Conservation (phyloP, 805 yeast species). For the Metschnikowia similis region DNA sequence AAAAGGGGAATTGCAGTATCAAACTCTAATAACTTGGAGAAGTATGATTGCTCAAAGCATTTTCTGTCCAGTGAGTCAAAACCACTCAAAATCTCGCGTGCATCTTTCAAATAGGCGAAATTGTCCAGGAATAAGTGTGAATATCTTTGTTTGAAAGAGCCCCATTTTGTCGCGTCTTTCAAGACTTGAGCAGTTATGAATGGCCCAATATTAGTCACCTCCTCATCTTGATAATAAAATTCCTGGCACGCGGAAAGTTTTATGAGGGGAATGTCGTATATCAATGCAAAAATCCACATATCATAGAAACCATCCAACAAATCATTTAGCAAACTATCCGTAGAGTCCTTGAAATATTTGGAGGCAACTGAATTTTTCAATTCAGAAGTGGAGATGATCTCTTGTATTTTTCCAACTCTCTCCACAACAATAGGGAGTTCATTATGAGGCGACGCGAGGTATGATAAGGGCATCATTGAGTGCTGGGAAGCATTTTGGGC, state of each 20-base stretch:
- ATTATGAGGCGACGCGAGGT: slow-evolving; percentile 45
- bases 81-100: background rate
- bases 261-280: slow-evolving; percentile 8
- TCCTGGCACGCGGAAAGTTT: background rate
- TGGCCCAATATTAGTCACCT: background rate
- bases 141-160: slow-evolving; percentile 8
- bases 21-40: slow-evolving; percentile 11
- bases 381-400: background rate
- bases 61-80: background rate
- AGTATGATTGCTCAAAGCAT: slow-evolving; percentile 8
- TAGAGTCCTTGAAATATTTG: slow-evolving; percentile 2
- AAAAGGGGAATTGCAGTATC: slow-evolving; percentile 10
- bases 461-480: slow-evolving; percentile 42
- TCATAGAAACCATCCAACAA: slow-evolving; percentile 13
- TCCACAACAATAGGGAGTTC: slow-evolving; percentile 57
- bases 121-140: slow-evolving; percentile 7
- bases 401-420: slow-evolving; percentile 20
- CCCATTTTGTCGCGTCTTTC: slow-evolving; percentile 12
- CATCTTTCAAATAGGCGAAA: background rate
- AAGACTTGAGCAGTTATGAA: slow-evolving; percentile 1
- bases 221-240: slow-evolving; percentile 8
- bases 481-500: slow-evolving; percentile 17
- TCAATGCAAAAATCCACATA: slow-evolving; percentile 14
- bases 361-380: background rate
- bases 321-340: slow-evolving; percentile 7